phyloP scores from a whole-genome alignment of 768 basidiomycete genomes.

The Russula sp. region DNA sequence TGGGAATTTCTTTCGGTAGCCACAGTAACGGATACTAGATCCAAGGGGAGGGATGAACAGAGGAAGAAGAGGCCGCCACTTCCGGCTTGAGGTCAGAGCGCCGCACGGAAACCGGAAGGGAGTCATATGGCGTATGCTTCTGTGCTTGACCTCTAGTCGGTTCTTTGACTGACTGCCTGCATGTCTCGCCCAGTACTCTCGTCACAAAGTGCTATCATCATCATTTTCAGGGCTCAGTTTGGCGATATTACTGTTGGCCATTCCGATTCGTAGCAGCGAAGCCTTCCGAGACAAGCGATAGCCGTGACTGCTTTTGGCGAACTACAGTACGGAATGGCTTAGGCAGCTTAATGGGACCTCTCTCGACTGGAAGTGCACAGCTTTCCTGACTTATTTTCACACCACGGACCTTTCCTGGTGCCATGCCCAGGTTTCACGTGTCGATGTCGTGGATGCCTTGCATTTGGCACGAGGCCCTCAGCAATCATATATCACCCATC shows the following conservation, averaged over 20 bases:
- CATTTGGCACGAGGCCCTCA: constrained; percentile 15
- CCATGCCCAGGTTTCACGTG: constrained; percentile 8
- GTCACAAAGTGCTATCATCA: background rate
- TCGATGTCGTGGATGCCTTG: constrained; percentile 17
- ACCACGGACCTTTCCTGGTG: background rate
- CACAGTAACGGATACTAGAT: too few relatives aligned
- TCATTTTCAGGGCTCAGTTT: background rate
- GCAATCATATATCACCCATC: constrained; percentile 9
- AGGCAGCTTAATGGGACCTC: background rate
- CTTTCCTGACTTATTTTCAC: background rate
- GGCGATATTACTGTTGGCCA: background rate
- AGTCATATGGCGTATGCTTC: background rate
- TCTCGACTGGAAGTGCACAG: background rate
- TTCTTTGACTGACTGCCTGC: background rate
- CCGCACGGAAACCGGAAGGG: background rate
- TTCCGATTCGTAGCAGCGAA: background rate
- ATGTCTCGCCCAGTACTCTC: too few relatives aligned
- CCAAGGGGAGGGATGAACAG: background rate
- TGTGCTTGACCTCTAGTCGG: background rate
- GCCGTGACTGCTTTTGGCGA: background rate
- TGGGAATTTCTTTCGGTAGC: background rate
- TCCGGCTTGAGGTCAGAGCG: background rate
- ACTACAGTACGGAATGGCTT: background rate
- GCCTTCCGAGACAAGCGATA: background rate
- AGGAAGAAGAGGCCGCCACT: background rate